Conservation (phyloP, 441 rosid species). For the Corymbia calophylla region DNA sequence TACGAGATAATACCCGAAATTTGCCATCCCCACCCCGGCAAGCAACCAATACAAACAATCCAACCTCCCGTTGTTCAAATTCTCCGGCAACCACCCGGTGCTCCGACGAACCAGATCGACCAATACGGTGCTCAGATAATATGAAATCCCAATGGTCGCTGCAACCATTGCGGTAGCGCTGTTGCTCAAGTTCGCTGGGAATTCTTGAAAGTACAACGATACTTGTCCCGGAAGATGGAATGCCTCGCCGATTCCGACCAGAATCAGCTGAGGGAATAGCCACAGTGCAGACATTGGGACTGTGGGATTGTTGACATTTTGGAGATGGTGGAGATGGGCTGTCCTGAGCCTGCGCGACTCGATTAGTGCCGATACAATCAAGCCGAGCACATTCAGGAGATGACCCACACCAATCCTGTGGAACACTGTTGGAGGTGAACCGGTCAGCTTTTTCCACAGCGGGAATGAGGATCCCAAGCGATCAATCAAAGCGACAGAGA, state of each 20-base stretch:
- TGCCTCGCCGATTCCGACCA: constrained; percentile 49
- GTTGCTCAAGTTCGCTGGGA: constrained; percentile 37
- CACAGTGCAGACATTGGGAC: constrained; percentile 40
- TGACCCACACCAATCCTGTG: neutral
- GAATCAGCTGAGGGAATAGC: constrained; percentile 42
- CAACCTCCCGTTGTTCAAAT: constrained; percentile 39
- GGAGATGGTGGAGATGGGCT: constrained; percentile 2
- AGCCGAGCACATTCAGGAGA: neutral
- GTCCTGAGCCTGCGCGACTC: constrained; percentile 5
- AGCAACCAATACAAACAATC: constrained; percentile 38
- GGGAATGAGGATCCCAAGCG: constrained; percentile 8
- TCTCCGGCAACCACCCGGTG: constrained; percentile 32
- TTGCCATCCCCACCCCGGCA: constrained; percentile 19
- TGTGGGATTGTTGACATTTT: neutral
- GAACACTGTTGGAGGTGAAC: neutral
- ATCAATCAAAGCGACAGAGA: constrained; percentile 19
- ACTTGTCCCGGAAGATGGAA: constrained; percentile 53
- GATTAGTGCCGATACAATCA: neutral
- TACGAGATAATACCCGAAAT: constrained; percentile 31
- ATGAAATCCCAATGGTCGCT: constrained; percentile 33
- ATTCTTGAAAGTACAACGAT: constrained; percentile 48
- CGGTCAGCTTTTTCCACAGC: constrained; percentile 18
- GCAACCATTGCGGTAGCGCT: constrained; percentile 48
- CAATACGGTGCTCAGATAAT: constrained; percentile 29
- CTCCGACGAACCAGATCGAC: constrained; percentile 23